Evolutionary conservation across 345 rosid species (phyloP), one percentile per base, ranked within the genome.

Genomic region (Dipteronia dyeriana): DNA sequence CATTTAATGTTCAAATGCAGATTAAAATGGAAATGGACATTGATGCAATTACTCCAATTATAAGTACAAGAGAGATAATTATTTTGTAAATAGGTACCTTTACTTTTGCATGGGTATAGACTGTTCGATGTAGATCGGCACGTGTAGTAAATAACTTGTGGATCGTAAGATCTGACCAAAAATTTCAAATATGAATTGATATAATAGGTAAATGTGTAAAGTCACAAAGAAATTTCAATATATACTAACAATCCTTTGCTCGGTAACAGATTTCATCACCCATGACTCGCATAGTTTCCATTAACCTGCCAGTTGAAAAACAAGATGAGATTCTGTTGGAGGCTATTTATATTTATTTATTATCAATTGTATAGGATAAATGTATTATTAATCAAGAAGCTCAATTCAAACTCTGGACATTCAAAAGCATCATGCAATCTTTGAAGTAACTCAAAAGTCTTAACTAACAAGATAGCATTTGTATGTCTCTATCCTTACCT

Each of bases 91-190:
- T 63, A 69, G 71, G 56, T 26, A 89, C 95, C 93, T 89, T 89
- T 68, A 89, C 95, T 89, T 91, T 91, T 76, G 95, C 85, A 79
- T 91, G 95, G 22, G 85, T 85, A 70, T 91, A 91, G 68, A 89
- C 93, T 74, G 91, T 91, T 59, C 90, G 86, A 76, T 88, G 88
- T 64, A 89, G 82, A 82, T 91, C 95, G 79, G 95, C 93, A 66
- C 95, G 93, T 61, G 95, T 82, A 20, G 88, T 75, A 79, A 91
- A 91, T 83, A 91, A 73, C 84, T 91, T 91, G 81, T 88, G 82
- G 68, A 89, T 73, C 6, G 88, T 82, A 69, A 89, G 91, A 83
- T 87, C 95, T 91, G 80, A 68, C 75, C 81, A 76, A 81, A 59
- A 70, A 59, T 67, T 38, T 57, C 68, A 60, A 45, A 23, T 39